Base-by-base conservation (phyloP, 805 yeast species). In the Starmera caribaea region DNA sequence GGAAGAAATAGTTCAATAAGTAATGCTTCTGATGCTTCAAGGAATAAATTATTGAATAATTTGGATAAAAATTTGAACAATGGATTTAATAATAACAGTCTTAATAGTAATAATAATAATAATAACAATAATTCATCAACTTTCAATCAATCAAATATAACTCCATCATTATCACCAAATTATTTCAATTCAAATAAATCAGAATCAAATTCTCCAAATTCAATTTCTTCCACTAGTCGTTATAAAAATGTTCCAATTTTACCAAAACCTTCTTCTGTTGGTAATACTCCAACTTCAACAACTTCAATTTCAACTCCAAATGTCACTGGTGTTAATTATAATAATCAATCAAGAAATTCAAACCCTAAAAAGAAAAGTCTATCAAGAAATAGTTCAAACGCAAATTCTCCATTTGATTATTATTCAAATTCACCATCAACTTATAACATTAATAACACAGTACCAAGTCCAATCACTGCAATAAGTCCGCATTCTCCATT, bases 191-290 rank as follows among this genome's bases (percentile, higher is more conserved):
- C 30, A 30, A 35, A 24, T 39, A 38, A 8, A 35, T 16, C 14
- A 30, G 44, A 26, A 30, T 36, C 32, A 28, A 21, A 32, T 16
- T 30, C 41, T 32, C 12, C 41, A 29, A 14, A 31, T 4, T 16
- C 29, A 29, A 10, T 38, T 24, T 32, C 34, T n/a, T 14, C 30
- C 38, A 14, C 36, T 27, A 16, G 27, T 27, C 36, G 55, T 15
- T 52, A 47, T 39, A 53, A 54, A 39, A 53, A 53, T 35, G 55
- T 54, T 7, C 53, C 53, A 17, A 54, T 54, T 11, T 36, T 54
- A 12, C 58, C 58, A n/a, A 54, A 54, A 38, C 58, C 58, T 28
- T 21, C 31, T 8, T 21, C 26, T 5, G 26, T 21, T 21, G 26
- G 26, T 21, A 21, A 21, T 21, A 35, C 32, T 16, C n/a, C 34